These are phyloP conservation scores for Hemisphaericaspora xylofermentans DNA, from an alignment of 1,139 yeast species.

Conservation along the genomic window DNA sequence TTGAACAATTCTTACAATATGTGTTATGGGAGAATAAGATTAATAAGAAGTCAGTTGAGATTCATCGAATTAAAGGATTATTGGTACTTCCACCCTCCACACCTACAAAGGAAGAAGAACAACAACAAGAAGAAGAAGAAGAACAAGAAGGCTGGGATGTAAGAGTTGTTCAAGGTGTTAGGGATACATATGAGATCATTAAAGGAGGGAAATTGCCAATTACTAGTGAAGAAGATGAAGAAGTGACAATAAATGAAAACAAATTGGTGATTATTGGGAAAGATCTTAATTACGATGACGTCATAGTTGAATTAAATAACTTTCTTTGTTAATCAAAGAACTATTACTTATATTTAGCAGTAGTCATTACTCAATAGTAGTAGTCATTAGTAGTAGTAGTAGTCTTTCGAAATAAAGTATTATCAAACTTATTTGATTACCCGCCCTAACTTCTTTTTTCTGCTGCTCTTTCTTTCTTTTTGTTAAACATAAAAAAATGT, in stretches of 20 bases:
- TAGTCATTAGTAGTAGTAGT: too few relatives aligned
- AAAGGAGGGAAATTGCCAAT: constrained; percentile 47
- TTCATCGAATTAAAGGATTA: constrained; percentile 83
- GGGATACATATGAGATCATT: constrained; percentile 84
- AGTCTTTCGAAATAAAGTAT: too few relatives aligned
- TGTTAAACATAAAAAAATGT: too few relatives aligned
- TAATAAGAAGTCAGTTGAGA: constrained; percentile 50
- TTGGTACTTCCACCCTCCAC: constrained; percentile 31
- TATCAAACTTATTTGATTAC: too few relatives aligned
- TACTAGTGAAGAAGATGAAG: too few relatives aligned
- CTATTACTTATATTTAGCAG: too few relatives aligned
- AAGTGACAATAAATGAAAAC: constrained; percentile 36
- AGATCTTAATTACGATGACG: constrained; percentile 37
- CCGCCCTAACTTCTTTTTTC: constrained; percentile 4
- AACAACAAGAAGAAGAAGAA: neutral
- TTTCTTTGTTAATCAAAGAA: too few relatives aligned
- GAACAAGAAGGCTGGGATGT: constrained; percentile 34
- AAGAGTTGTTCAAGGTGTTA: constrained; percentile 87
- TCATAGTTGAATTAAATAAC: constrained; percentile 26
- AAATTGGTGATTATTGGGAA: constrained; percentile 87
- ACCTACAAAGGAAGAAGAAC: neutral
- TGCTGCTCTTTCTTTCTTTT: too few relatives aligned
- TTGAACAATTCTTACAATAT: constrained; percentile 64
- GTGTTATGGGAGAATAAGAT: constrained; percentile 65
- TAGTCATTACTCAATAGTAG: too few relatives aligned